These are phyloP conservation scores for Haematococcus lacustris DNA, from an alignment of 139 green algal species.

Conservation along the genomic window DNA sequence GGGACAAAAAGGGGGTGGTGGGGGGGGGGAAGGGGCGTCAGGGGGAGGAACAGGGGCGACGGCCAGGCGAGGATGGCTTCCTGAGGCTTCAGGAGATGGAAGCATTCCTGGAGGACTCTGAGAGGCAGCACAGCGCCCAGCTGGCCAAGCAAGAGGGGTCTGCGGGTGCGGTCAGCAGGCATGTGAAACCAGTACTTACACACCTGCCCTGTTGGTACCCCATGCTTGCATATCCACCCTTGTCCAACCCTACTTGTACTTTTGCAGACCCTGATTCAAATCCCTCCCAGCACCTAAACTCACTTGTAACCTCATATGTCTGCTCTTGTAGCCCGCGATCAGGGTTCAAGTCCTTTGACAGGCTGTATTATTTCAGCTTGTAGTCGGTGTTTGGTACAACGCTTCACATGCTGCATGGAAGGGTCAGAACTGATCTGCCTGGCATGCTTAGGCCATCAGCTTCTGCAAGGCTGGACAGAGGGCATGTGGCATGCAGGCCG, in stretches of 20 bases:
- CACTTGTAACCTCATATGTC: not conserved
- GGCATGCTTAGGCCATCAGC: not conserved
- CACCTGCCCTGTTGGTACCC: not conserved
- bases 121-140: slow-evolving; percentile 39
- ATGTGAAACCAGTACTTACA: too few relatives aligned
- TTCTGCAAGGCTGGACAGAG: not conserved
- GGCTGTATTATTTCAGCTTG: too few relatives aligned
- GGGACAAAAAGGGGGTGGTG: too few relatives aligned
- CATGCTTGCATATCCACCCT: too few relatives aligned
- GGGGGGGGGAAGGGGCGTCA: not conserved
- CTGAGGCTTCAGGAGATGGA: slow-evolving; percentile 83
- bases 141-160: slow-evolving; percentile 18
- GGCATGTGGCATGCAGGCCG: not conserved
- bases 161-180: slow-evolving; percentile 8
- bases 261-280: not conserved
- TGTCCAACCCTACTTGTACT: too few relatives aligned
- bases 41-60: not conserved
- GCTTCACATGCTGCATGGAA: too few relatives aligned
- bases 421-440: too few relatives aligned
- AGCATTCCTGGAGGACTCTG: slow-evolving; percentile 76
- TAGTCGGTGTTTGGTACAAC: too few relatives aligned
- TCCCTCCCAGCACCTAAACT: not conserved
- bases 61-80: slow-evolving; percentile 61
- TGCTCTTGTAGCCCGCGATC: too few relatives aligned
- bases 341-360: too few relatives aligned